Evolutionary conservation across 176 grass and related monocot genomes (phyloP).

Genomic region (Coix lacrymajobi): DNA sequence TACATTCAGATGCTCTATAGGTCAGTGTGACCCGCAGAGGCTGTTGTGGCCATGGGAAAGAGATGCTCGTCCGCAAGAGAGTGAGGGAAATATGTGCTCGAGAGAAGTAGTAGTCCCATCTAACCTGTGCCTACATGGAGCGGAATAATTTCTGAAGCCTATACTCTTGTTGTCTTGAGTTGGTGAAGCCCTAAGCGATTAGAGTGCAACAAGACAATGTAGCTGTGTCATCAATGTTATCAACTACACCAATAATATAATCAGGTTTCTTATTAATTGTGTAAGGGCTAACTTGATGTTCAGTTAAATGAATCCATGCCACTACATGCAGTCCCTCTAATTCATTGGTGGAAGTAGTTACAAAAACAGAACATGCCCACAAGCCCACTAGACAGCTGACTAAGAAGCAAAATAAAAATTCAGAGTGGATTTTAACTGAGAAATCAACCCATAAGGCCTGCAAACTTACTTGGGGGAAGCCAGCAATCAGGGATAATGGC

Average conservation of each 20-base stretch:
- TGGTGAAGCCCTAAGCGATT: no score
- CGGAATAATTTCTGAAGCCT: no score
- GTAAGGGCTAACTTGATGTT: background rate
- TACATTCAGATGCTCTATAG: no score
- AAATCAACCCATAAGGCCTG: background rate
- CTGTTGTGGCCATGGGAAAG: no score
- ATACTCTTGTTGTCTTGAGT: no score
- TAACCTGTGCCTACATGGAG: no score
- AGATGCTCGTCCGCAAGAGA: no score
- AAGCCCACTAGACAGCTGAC: background rate
- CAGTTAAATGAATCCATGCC: background rate
- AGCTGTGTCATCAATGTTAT: background rate
- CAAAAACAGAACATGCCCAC: background rate
- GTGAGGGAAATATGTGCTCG: no score
- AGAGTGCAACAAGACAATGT: background rate
- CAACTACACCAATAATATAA: background rate
- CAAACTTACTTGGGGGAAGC: constrained; percentile 61
- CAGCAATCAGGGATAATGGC: constrained; percentile 74
- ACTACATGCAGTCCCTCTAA: background rate
- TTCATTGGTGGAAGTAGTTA: background rate
- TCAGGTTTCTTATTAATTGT: background rate
- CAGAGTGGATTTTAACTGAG: background rate
- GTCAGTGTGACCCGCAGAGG: no score
- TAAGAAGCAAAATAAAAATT: background rate
- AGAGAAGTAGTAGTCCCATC: no score